Percentiles rank a stretch among this genome's conserved stretches.
These are phyloP conservation scores for Helianthus tuberosus DNA, from an alignment of 129 eudicot genomes.

Conservation along the genomic window DNA sequence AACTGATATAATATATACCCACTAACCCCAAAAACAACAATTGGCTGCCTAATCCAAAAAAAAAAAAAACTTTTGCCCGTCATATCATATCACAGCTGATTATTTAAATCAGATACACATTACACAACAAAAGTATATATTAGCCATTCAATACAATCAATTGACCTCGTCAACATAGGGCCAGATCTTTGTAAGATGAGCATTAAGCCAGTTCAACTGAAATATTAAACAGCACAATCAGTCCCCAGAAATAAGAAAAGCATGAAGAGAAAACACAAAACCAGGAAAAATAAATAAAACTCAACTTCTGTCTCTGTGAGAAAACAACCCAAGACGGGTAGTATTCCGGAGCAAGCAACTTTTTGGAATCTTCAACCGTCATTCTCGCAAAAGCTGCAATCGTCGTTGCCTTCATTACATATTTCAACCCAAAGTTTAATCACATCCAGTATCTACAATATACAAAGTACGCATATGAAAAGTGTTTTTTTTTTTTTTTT, in stretches of 20 bases:
- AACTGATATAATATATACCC: background rate
- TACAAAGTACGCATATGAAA: conserved; percentile 1
- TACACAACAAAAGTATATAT: too few relatives aligned
- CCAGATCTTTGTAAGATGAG: conserved; percentile 78
- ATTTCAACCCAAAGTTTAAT: conserved; percentile 16
- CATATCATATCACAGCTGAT: too few relatives aligned
- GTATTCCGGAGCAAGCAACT: too few relatives aligned
- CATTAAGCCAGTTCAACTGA: conserved; percentile 91
- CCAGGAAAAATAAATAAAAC: background rate
- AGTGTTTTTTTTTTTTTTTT: background rate
- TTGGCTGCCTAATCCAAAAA: background rate
- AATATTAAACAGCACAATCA: conserved; percentile 37
- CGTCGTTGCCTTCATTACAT: conserved; percentile 64
- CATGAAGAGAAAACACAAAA: background rate
- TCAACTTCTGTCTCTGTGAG: too few relatives aligned
- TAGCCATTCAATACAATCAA: too few relatives aligned
- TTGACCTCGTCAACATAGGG: too few relatives aligned
- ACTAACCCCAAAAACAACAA: background rate
- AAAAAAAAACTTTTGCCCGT: too few relatives aligned
- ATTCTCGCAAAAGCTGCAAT: conserved; percentile 95
- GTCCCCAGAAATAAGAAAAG: conserved; percentile 17
- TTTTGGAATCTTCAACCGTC: conserved; percentile 99
- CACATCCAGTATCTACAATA: background rate
- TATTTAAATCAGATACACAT: too few relatives aligned
- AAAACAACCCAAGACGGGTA: too few relatives aligned